Evolutionary conservation across 2,329 filamentous ascomycete species (phyloP), one percentile per base, ranked within the genome.

Genomic region (Sporothrix brunneoviolacea): DNA sequence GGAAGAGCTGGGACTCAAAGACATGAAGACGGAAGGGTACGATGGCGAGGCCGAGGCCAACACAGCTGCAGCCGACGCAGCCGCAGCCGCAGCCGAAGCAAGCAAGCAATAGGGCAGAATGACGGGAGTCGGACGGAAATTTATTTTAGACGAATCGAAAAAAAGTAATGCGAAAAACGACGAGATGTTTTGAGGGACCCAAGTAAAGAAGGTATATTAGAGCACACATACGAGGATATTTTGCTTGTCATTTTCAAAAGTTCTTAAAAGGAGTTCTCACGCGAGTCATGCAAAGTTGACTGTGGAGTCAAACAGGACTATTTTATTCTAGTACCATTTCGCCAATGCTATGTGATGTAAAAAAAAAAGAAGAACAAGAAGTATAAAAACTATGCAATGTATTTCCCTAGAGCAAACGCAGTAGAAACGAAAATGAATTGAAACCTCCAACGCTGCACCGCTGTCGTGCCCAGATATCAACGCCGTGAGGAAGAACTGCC

Each of bases 11-110:
- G 93, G 93, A 0, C 70, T 98, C 57, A 82, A 74, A 53, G 93
- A 98, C 63, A 98, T 98, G 83, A 93, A 91, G 76, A 82, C 83
- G 0, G 91, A 97, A 66, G 83, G 82, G 0, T 97, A 98, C 62
- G 85, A 85, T 65, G 73, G 82, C 48, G 77, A 81, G 43, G 60
- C 49, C 21, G 51, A 49, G 60, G 61, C 57, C 18, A 38, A 52
- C 10, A 48, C 33, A 3, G 54, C 44, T 2, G 51, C 51, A 4
- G 42, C 18, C 1, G 30, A 36, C 13, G 51, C 28, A 3, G 18
- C 45, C 9, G 42, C 37, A 5, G 48, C 35, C 9, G 37, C 43
- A 4, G 49, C 44, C 15, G 30, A 45, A 18, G 35, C 24, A 16
- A 22, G 19, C 33, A 40, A 51, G 42, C 13, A 22, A n/a, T n/a